Conservation (phyloP, 2,329 filamentous ascomycete species). For the Trichoderma atrobrunneum region DNA sequence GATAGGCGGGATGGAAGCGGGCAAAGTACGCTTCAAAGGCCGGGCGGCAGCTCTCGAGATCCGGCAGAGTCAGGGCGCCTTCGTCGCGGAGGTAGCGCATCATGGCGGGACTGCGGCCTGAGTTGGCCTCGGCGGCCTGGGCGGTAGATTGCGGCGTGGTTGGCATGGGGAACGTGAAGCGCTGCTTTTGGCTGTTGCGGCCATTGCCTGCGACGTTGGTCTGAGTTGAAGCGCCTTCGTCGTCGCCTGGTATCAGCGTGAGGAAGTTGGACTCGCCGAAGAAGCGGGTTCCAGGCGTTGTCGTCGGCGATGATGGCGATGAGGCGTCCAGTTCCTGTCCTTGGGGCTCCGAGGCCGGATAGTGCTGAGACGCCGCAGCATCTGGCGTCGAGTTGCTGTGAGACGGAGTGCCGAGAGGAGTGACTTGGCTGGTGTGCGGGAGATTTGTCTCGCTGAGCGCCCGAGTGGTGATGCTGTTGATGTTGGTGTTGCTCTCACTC, state of each 20-base stretch:
- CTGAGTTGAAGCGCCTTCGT: slow-evolving; percentile 7
- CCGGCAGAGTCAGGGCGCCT: slow-evolving; percentile 44
- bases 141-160: slow-evolving; percentile 27
- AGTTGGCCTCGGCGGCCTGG: slow-evolving; percentile 20
- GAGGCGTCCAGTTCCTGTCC: slow-evolving; percentile 11
- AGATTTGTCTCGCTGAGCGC: background rate
- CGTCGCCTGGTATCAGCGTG: slow-evolving; percentile 33
- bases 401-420: background rate
- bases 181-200: slow-evolving; percentile 21
- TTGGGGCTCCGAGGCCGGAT: background rate
- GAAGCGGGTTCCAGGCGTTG: slow-evolving; percentile 32
- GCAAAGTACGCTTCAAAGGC: slow-evolving; percentile 52
- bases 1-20: slow-evolving; percentile 57
- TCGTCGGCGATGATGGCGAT: background rate
- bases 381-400: background rate
- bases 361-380: background rate
- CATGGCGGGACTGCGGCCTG: slow-evolving; percentile 45
- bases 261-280: slow-evolving; percentile 41
- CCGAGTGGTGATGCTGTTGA: background rate
- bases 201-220: background rate
- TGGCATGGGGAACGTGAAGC: slow-evolving; percentile 33
- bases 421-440: background rate
- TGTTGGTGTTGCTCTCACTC: slow-evolving; percentile 11
- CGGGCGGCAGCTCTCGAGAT: slow-evolving; percentile 39
- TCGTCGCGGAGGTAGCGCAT: slow-evolving; percentile 49